Base-by-base conservation (phyloP, 306 rosid genomes). In the Cicer arietinum region DNA sequence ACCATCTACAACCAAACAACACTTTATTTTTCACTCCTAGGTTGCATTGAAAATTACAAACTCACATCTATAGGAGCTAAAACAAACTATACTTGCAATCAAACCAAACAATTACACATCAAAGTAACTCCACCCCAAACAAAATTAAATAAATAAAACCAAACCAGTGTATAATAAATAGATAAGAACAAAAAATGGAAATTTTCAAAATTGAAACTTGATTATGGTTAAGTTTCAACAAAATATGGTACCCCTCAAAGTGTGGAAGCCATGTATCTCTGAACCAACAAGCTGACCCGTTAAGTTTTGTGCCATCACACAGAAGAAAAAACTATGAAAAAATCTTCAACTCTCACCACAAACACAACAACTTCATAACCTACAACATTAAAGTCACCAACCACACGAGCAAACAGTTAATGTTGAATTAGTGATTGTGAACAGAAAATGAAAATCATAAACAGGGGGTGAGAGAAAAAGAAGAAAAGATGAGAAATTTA, bases 181-280 rank as follows among this genome's bases (percentile, higher is more conserved):
- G 30, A 48, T 5, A 46, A 59, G 9, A 45, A 7, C 43, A 61
- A 0, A 48, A 78, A 39, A 40, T 35, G 50, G 10, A 10, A 16
- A 20, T 1, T 45, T 18, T 20, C 52, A 78, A 66, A 76, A 58
- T 43, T 44, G 61, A 71, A 66, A 63, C 75, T 22, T 63, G 50
- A 51, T 14, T n/a, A 57, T 47, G 74, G 37, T 74, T 22, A 57
- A 54, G 50, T 47, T 22, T 69, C 8, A 60, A 68, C 64, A 35
- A 63, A 66, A 70, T 51, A 76, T 51, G 20, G 73, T 78, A 92
- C 99, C 98, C 51, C 72, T 87, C 89, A 88, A 53, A 17, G 96
- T 89, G 85, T 84, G 98, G 79, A 95, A 95, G 7, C 99, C 99
- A 92, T 92, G 99, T 81, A 95, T 92, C 77, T 95, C 97, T 3